phyloP scores from a whole-genome alignment of 2,329 filamentous ascomycete species.

The Delphinella strobiligena region DNA sequence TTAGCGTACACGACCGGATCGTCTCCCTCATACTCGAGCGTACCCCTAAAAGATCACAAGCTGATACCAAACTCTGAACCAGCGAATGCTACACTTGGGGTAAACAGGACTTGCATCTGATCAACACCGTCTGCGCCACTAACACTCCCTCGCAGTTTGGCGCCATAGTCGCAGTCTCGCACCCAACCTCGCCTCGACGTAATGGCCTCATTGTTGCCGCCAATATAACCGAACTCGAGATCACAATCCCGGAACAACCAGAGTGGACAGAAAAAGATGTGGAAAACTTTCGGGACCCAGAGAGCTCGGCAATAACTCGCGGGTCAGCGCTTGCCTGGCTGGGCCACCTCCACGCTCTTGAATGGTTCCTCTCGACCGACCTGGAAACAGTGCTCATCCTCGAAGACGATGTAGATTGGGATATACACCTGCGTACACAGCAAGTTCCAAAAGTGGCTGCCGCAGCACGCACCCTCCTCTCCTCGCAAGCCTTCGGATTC shows the following conservation, averaged over 20 bases:
- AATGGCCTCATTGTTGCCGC: slow-evolving; percentile 24
- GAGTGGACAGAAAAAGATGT: slow-evolving; percentile 25
- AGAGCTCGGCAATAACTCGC: slow-evolving; percentile 15
- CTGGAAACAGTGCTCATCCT: slow-evolving; percentile 31
- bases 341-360: slow-evolving; percentile 27
- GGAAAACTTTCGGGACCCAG: slow-evolving; percentile 14
- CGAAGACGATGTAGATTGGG: slow-evolving; percentile 36
- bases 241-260: slow-evolving; percentile 26
- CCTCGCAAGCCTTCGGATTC: slow-evolving; percentile 1
- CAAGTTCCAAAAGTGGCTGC: slow-evolving; percentile 30
- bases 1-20: no score
- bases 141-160: slow-evolving; percentile 20
- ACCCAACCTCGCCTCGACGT: slow-evolving; percentile 21
- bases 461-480: slow-evolving; percentile 24
- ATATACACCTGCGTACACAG: slow-evolving; percentile 30
- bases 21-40: no score
- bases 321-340: slow-evolving; percentile 30
- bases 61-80: not conserved
- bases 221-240: slow-evolving; percentile 25
- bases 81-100: slow-evolving; percentile 11
- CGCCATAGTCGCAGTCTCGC: slow-evolving; percentile 26
- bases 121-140: not conserved
- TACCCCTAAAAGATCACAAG: no score
- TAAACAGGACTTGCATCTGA: slow-evolving; percentile 1
- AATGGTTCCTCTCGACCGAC: slow-evolving; percentile 29